Conservation (phyloP, 192 early-diverging fungal genomes). For the Pilobolus umbonatus region DNA sequence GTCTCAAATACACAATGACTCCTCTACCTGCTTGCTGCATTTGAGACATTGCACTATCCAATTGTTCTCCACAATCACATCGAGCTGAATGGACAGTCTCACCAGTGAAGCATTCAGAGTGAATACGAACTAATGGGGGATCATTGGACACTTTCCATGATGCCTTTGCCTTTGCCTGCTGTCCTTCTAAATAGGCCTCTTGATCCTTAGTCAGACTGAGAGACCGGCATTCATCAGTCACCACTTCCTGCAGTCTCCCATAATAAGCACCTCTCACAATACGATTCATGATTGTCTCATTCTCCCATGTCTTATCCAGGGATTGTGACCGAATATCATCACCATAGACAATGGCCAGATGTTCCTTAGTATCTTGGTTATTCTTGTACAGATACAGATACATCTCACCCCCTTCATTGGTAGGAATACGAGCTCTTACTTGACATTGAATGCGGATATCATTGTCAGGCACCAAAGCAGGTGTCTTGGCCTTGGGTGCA, state of each 20-base stretch:
- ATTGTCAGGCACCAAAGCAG: slow-evolving; percentile 6
- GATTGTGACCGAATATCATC: slow-evolving; percentile 66
- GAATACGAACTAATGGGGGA: slow-evolving; percentile 81
- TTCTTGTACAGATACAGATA: slow-evolving; percentile 85
- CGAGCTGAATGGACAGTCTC: slow-evolving; percentile 87
- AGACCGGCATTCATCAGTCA: slow-evolving; percentile 31
- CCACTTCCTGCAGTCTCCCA: slow-evolving; percentile 45
- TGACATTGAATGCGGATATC: slow-evolving; percentile 41
- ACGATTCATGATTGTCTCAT: slow-evolving; percentile 78
- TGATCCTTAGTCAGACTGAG: slow-evolving; percentile 16
- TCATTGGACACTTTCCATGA: slow-evolving; percentile 15
- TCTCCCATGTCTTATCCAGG: slow-evolving; percentile 57
- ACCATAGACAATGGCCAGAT: slow-evolving; percentile 93
- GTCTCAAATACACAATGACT: slow-evolving; percentile 92
- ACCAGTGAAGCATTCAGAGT: slow-evolving; percentile 96
- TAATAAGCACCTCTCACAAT: slow-evolving; percentile 73
- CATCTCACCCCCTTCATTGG: slow-evolving; percentile 69
- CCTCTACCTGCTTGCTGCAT: slow-evolving; percentile 83
- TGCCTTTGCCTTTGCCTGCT: slow-evolving; percentile 22
- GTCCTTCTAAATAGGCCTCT: slow-evolving; percentile 21
- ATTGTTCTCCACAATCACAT: slow-evolving; percentile 95
- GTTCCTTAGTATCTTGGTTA: slow-evolving; percentile 81
- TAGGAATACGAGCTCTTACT: slow-evolving; percentile 78
- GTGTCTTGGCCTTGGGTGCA: slow-evolving; percentile 26
- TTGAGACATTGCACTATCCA: slow-evolving; percentile 85